A percentile compares a stretch with the other conserved stretches of the same genome.
phyloP scores from a whole-genome alignment of 345 rosid genomes.

The Hypericum perforatum region DNA sequence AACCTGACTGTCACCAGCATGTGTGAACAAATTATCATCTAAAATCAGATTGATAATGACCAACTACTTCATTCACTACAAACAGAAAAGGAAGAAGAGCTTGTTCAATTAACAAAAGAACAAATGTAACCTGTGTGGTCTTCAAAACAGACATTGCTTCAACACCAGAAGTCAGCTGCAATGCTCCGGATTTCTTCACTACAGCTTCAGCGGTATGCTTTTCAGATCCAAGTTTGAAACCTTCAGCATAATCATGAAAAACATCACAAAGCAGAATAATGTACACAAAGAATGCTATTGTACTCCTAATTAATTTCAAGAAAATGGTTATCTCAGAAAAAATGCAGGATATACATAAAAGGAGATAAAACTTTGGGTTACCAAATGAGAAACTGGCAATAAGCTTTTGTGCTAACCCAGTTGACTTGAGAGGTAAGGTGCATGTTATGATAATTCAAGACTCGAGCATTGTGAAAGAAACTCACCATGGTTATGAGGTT shows the following conservation, averaged over 20 bases:
- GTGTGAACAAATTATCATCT: conserved; percentile 7
- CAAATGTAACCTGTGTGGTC: conserved; percentile 58
- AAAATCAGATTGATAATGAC: conserved; percentile 1
- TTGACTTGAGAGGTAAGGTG: too few species aligned
- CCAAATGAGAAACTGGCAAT: too few species aligned
- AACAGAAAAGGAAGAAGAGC: neutral
- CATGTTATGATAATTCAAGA: too few species aligned
- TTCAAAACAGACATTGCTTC: conserved; percentile 70
- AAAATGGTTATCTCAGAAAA: too few species aligned
- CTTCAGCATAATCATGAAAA: conserved; percentile 25
- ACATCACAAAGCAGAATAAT: neutral
- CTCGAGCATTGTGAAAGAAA: too few species aligned
- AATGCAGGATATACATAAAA: too few species aligned
- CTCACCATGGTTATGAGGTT: conserved; percentile 69
- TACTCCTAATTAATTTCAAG: too few species aligned
- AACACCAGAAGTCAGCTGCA: conserved; percentile 60
- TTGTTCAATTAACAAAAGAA: neutral
- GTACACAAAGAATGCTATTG: neutral
- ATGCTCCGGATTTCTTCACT: conserved; percentile 51
- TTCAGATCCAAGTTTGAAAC: conserved; percentile 95
- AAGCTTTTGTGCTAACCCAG: too few species aligned
- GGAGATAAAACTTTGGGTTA: too few species aligned
- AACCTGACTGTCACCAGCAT: conserved; percentile 72
- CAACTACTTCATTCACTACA: neutral
- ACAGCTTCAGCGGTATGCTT: conserved; percentile 64